phyloP scores from a whole-genome alignment of 768 basidiomycete species.

The Scleroderma citrinum region DNA sequence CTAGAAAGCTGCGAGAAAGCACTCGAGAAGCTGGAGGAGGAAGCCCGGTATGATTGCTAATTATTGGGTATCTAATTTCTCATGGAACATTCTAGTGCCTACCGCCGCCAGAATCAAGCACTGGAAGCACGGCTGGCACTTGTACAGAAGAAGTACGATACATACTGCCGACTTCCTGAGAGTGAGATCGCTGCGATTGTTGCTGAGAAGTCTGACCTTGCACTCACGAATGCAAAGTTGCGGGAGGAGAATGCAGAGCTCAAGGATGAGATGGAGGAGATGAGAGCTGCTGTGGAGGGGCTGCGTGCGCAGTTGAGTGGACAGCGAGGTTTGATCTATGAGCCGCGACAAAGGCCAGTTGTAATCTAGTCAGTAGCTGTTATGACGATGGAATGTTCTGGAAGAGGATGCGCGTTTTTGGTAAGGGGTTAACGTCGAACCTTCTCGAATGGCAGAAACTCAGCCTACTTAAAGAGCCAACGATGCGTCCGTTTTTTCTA shows the following conservation, averaged over 20 bases:
- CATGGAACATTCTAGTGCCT: constrained; percentile 32
- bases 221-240: constrained; percentile 46
- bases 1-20: constrained; percentile 53
- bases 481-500: constrained; percentile 13
- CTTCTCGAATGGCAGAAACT: constrained; percentile 36
- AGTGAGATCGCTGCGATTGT: constrained; percentile 41
- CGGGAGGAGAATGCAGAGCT: constrained; percentile 53
- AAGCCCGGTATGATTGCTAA: constrained; percentile 44
- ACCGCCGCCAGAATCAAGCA: constrained; percentile 56
- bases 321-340: constrained; percentile 37
- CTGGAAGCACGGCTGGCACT: constrained; percentile 53
- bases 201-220: constrained; percentile 40
- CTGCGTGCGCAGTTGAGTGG: constrained; percentile 54
- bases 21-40: constrained; percentile 49
- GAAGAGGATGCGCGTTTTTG: constrained; percentile 19
- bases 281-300: constrained; percentile 65
- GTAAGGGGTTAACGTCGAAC: constrained; percentile 27
- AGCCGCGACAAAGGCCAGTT: constrained; percentile 39
- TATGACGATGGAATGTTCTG: constrained; percentile 29
- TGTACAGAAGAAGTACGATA: constrained; percentile 38
- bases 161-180: constrained; percentile 29
- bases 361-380: constrained; percentile 1
- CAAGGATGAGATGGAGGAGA: constrained; percentile 54
- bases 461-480: constrained; percentile 32
- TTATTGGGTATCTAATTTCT: not conserved